Conservation (phyloP, 306 rosid species). For the Urtica urens region DNA sequence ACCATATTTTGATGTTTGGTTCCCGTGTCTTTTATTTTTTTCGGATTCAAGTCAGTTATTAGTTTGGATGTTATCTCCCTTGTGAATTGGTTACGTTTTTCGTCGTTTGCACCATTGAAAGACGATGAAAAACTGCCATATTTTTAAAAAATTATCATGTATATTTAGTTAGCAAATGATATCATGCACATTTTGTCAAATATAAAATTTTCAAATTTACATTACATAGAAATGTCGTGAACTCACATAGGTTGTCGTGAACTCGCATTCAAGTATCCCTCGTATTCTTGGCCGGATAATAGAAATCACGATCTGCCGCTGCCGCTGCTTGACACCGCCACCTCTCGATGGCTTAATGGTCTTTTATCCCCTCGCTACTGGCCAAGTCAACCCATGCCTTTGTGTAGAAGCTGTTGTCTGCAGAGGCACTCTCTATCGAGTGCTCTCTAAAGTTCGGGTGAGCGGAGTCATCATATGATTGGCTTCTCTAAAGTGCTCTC, state of each 20-base stretch:
- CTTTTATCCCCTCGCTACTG: conserved; percentile 73
- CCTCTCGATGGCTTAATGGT: conserved; percentile 86
- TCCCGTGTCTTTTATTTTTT: too few relatives aligned
- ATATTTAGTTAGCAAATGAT: too few relatives aligned
- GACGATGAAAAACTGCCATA: too few relatives aligned
- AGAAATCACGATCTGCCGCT: conserved; percentile 59
- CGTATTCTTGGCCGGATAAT: conserved; percentile 39
- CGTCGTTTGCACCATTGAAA: too few relatives aligned
- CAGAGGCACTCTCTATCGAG: conserved; percentile 91
- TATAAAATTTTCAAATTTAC: too few relatives aligned
- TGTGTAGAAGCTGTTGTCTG: conserved; percentile 77
- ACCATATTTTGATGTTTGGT: too few relatives aligned
- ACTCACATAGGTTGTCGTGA: conserved; percentile 51
- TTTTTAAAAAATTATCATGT: too few relatives aligned
- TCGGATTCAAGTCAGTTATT: too few relatives aligned
- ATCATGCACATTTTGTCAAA: too few relatives aligned
- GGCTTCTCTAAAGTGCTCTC: conserved; percentile 79
- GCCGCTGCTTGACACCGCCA: conserved; percentile 99
- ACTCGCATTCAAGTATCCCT: conserved; percentile 78
- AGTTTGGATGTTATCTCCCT: too few relatives aligned
- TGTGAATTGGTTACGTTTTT: too few relatives aligned
- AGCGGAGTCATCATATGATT: conserved; percentile 77
- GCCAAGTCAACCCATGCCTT: conserved; percentile 98
- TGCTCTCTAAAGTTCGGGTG: conserved; percentile 80
- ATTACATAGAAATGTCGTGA: too few relatives aligned